Evolutionary conservation across 2,329 filamentous ascomycete genomes (phyloP), one percentile per base, ranked within the genome.

Genomic region (Pseudogymnoascus verrucosus): DNA sequence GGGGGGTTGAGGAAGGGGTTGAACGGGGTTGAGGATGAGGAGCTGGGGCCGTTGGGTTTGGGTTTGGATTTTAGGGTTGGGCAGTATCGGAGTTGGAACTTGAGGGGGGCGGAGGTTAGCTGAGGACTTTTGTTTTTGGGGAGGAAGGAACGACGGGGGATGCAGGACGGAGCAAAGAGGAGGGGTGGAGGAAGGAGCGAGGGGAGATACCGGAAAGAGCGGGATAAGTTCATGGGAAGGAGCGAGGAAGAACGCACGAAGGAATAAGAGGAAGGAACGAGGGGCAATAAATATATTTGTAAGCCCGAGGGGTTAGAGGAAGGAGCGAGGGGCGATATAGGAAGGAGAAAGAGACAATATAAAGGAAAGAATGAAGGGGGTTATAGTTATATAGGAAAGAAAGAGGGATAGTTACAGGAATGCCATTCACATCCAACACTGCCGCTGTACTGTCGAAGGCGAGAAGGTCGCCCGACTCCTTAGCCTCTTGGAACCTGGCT

Each of bases 61-160:
- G 88, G 87, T 70, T 91, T 91, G 70, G 83, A 84, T 59, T 86
- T 86, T 4, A 91, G 79, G 0, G 87, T 76, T 0, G 87, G 87
- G 7, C 87, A 88, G 77, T 85, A 91, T 61, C 88, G 86, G 1
- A 91, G 77, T 75, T 91, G 89, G 71, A 90, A 89, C 87, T 90
- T 66, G 26, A 12, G 21, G 28, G 12, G 14, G 4, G 12, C 5
- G 11, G n/a, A 11, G 7, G 10, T 54, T 54, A 54, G 44, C 23
- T 54, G 23, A 14, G 12, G 1, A 11, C 5, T 54, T 3, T 54
- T 19, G 4, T 1, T 28, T 51, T n/a, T 1, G 12, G 6, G 12
- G 6, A 28, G 44, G 44, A 51, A 51, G 44, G 44, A 26, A 6
- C 21, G 44, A 26, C 5, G 40, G 40, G 40, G 8, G 21, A 12